phyloP scores from a whole-genome alignment of 2,329 filamentous ascomycete species.

The Xylariaceae sp. region DNA sequence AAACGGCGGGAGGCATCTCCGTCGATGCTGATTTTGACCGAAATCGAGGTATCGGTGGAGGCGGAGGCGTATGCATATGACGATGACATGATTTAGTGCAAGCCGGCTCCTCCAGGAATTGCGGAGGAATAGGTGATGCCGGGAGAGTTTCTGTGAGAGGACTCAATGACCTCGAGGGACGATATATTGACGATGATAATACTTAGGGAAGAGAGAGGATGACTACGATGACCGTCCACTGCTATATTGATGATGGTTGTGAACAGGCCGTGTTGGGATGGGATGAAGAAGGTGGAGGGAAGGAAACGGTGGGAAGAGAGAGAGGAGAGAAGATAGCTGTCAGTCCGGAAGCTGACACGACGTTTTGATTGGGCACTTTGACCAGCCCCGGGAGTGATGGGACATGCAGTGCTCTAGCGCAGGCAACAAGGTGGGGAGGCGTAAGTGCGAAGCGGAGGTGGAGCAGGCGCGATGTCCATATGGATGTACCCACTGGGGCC shows the following conservation, averaged over 20 bases:
- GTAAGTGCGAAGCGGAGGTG: conserved; percentile 12
- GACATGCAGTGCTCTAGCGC: conserved; percentile 16
- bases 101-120: neutral
- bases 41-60: conserved; percentile 66
- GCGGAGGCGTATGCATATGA: conserved; percentile 26
- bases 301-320: conserved; percentile 2
- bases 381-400: conserved; percentile 2
- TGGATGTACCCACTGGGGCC: neutral
- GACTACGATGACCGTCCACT: neutral
- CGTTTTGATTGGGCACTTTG: conserved; percentile 4
- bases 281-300: conserved; percentile 1
- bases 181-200: neutral
- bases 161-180: neutral
- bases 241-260: conserved; percentile 7
- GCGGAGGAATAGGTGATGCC: neutral
- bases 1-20: conserved; percentile 72
- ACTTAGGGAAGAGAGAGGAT: conserved; percentile 1
- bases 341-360: conserved; percentile 11
- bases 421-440: conserved; percentile 11
- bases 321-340: conserved; percentile 3
- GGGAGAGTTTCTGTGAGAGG: neutral
- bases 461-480: neutral
- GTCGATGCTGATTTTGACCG: conserved; percentile 77
- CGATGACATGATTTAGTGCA: conserved; percentile 30
- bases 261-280: neutral